phyloP scores from a whole-genome alignment of 495 filamentous ascomycete species.

The Lindgomyces ingoldianus region DNA sequence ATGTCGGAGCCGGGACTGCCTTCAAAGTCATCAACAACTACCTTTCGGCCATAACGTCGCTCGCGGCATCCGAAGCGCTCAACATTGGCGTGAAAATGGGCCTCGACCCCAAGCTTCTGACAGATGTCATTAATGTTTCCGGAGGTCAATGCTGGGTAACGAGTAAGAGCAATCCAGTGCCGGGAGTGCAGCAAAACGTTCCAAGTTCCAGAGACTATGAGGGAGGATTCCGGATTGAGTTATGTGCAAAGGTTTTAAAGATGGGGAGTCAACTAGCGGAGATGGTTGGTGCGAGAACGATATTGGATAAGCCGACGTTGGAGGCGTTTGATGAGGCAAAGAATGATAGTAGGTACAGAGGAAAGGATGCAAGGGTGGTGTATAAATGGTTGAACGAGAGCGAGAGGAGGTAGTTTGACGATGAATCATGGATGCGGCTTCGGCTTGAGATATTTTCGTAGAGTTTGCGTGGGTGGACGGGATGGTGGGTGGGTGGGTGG shows the following conservation, averaged over 20 bases:
- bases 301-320: slow-evolving; percentile 37
- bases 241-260: slow-evolving; percentile 34
- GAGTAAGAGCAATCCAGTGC: slow-evolving; percentile 35
- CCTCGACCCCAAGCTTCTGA: slow-evolving; percentile 33
- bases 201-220: slow-evolving; percentile 35
- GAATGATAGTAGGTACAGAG: slow-evolving; percentile 34
- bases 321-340: slow-evolving; percentile 37
- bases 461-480: too few species aligned
- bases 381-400: slow-evolving; percentile 40
- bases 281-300: slow-evolving; percentile 35
- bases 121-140: slow-evolving; percentile 38
- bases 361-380: slow-evolving; percentile 40
- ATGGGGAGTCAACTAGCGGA: slow-evolving; percentile 38
- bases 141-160: slow-evolving; percentile 37
- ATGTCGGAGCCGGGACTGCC: slow-evolving; percentile 33
- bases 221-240: slow-evolving; percentile 39
- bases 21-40: slow-evolving; percentile 43
- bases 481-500: too few species aligned
- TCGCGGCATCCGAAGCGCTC: slow-evolving; percentile 38
- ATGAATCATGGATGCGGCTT: too few species aligned
- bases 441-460: too few species aligned
- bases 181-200: slow-evolving; percentile 32
- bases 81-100: slow-evolving; percentile 36
- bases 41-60: slow-evolving; percentile 32
- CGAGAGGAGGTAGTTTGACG: slow-evolving; percentile 33